Evolutionary conservation across 1,284 basidiomycete species (phyloP).

Genomic region (Clitocybe nebularis): DNA sequence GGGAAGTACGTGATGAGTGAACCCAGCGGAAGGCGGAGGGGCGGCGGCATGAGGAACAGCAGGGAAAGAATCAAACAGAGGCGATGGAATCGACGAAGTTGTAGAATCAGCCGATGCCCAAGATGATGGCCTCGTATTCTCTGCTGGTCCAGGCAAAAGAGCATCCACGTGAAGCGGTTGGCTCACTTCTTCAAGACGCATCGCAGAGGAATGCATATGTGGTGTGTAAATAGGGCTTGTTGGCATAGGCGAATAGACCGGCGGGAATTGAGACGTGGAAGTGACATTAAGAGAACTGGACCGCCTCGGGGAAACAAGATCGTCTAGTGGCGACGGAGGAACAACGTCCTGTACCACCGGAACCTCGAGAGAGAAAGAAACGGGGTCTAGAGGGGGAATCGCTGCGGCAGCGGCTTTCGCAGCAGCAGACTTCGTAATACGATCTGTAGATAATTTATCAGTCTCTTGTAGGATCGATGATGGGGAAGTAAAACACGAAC

Average conservation of each 20-base stretch:
- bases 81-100: conserved; percentile 35
- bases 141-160: conserved; percentile 6
- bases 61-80: conserved; percentile 54
- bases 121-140: conserved; percentile 29
- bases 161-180: conserved; percentile 5
- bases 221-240: conserved; percentile 19
- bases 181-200: conserved; percentile 3
- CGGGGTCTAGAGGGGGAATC: conserved; percentile 17
- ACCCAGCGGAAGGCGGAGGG: conserved; percentile 14
- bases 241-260: conserved; percentile 15
- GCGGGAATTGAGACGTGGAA: conserved; percentile 17
- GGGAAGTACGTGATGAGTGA: conserved; percentile 8
- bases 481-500: conserved; percentile 20
- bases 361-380: conserved; percentile 14
- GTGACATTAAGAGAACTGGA: conserved; percentile 17
- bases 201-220: not conserved
- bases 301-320: conserved; percentile 16
- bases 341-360: conserved; percentile 6
- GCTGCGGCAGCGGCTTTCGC: conserved; percentile 15
- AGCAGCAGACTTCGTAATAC: conserved; percentile 15
- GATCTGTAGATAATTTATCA: conserved; percentile 8
- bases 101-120: conserved; percentile 40
- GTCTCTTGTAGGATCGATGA: conserved; percentile 3
- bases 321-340: conserved; percentile 12
- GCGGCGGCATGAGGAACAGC: conserved; percentile 44